A percentile compares a stretch with the other conserved stretches of the same genome.
These are phyloP conservation scores for Fusarium bactridioides DNA, from an alignment of 2,329 filamentous ascomycete species.

Conservation along the genomic window DNA sequence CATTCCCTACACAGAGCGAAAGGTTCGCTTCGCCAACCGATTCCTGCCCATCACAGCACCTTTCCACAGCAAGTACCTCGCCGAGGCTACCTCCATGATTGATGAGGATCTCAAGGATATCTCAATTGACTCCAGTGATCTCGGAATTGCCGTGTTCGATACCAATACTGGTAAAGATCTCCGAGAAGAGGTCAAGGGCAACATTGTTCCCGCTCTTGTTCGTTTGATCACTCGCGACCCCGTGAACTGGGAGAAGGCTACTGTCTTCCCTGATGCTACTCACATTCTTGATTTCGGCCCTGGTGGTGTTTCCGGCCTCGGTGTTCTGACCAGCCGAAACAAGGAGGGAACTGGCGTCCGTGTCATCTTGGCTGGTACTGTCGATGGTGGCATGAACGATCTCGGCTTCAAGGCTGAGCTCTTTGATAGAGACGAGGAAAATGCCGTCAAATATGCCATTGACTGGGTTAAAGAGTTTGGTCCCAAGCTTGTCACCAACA, in stretches of 20 bases:
- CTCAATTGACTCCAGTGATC: slow-evolving; percentile 73
- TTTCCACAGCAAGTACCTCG: slow-evolving; percentile 96
- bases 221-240: slow-evolving; percentile 94
- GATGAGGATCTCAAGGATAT: slow-evolving; percentile 88
- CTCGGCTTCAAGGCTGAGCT: slow-evolving; percentile 98
- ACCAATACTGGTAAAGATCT: slow-evolving; percentile 90
- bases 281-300: slow-evolving; percentile 97
- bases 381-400: slow-evolving; percentile 88
- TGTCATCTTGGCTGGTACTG: slow-evolving; percentile 92
- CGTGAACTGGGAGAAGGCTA: slow-evolving; percentile 96
- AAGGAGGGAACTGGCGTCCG: slow-evolving; percentile 98
- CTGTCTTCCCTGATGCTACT: slow-evolving; percentile 86
- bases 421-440: slow-evolving; percentile 94
- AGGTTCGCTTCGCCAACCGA: slow-evolving; percentile 94
- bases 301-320: slow-evolving; percentile 94
- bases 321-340: slow-evolving; percentile 96
- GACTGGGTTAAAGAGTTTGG: slow-evolving; percentile 99
- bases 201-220: slow-evolving; percentile 85
- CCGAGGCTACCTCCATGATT: slow-evolving; percentile 81
- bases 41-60: slow-evolving; percentile 98
- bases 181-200: slow-evolving; percentile 71
- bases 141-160: slow-evolving; percentile 88
- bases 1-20: slow-evolving; percentile 93
- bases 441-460: slow-evolving; percentile 92
- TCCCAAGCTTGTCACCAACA: slow-evolving; percentile 89